These are phyloP conservation scores for Carpinus fangiana DNA, from an alignment of 306 rosid species.

Conservation along the genomic window DNA sequence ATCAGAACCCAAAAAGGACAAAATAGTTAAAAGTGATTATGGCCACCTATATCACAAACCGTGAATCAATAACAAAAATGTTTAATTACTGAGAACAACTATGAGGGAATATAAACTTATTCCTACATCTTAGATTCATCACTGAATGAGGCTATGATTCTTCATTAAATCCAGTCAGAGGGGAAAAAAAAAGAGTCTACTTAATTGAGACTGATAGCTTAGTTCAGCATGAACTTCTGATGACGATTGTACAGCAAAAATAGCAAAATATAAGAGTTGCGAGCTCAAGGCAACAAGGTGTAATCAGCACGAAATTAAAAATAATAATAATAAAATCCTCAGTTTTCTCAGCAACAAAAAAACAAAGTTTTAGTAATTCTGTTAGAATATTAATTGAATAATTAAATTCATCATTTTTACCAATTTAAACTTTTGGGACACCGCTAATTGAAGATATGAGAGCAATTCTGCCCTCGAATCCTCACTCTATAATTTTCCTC, in stretches of 20 bases:
- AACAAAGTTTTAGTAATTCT: neutral
- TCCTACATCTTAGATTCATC: neutral
- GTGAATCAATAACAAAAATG: neutral
- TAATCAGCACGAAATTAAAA: neutral
- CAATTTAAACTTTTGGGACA: no score
- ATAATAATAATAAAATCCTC: no score
- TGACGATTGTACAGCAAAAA: neutral
- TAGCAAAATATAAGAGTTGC: neutral
- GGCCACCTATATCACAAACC: neutral
- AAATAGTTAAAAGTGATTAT: conserved; percentile 1
- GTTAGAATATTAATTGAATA: no score
- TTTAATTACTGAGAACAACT: neutral
- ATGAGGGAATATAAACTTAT: neutral
- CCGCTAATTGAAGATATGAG: no score
- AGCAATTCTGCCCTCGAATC: no score
- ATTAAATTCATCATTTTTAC: no score
- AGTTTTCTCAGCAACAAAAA: neutral
- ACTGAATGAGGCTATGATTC: neutral
- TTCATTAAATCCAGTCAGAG: neutral
- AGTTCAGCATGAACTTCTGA: neutral
- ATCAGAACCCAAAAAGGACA: neutral
- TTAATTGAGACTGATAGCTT: neutral
- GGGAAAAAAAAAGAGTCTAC: neutral
- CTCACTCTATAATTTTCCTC: no score
- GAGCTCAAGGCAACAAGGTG: neutral